Evolutionary conservation across 257 asterid genomes (phyloP).

Genomic region (Craterostigma plantagineum): DNA sequence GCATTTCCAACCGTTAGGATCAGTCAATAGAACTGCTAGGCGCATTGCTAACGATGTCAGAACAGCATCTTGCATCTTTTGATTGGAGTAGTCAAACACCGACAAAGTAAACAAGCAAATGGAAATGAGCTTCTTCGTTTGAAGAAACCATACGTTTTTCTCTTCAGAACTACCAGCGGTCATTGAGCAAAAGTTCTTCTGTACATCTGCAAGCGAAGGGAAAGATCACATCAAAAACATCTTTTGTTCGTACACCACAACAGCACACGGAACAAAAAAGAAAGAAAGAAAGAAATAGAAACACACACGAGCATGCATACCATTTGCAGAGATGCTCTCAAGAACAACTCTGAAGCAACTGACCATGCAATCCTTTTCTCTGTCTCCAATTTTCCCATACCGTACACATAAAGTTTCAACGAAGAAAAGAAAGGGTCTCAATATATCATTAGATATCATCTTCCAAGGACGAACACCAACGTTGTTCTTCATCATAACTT

Average conservation of each 20-base stretch:
- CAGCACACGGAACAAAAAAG: not conserved
- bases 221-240: constrained; percentile 10
- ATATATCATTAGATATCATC: constrained; percentile 30
- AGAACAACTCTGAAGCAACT: constrained; percentile 54
- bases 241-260: no score
- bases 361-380: constrained; percentile 46
- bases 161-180: constrained; percentile 51
- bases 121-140: constrained; percentile 59
- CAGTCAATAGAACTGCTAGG: constrained; percentile 68
- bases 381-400: constrained; percentile 24
- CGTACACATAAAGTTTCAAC: constrained; percentile 33
- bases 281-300: not conserved
- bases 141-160: constrained; percentile 62
- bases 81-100: constrained; percentile 30
- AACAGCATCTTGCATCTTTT: constrained; percentile 23
- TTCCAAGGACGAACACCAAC: constrained; percentile 17
- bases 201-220: constrained; percentile 33
- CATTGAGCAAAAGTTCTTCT: constrained; percentile 54
- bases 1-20: constrained; percentile 75
- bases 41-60: constrained; percentile 74
- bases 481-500: constrained; percentile 26
- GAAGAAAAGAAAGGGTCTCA: constrained; percentile 81
- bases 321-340: constrained; percentile 44
- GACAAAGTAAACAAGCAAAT: constrained; percentile 57
- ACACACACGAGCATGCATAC: constrained; percentile 19